Base-by-base conservation (phyloP, 352 stramenopile genomes). In the Phytophthora sansomeana region DNA sequence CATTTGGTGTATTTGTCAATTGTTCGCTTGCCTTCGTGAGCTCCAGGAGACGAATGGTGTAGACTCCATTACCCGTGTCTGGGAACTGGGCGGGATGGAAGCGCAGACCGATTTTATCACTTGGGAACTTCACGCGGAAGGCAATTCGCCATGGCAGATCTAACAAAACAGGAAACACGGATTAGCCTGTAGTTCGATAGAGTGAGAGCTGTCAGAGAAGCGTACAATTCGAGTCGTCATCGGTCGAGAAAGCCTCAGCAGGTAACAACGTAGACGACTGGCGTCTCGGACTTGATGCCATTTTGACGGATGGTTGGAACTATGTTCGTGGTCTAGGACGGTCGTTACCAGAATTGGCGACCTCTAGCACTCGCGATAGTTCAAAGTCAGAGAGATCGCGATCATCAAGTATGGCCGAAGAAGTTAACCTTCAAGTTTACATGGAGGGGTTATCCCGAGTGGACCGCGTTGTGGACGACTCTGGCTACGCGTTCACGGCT, bases 61-160 rank as follows among this genome's bases (percentile, higher is more conserved):
- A 95, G 17, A 93, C 60, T n/a, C 87, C 87, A 51, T 95, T 95
- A 32, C 87, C 87, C 14, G 85, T 95, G 73, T 93, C 85, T 1
- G 87, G 85, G 26, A 85, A 91, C 56, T 92, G 83, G 30, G 87
- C 85, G 1, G 83, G 75, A 28, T 93, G 82, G 69, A 95, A 93
- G 41, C 86, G 86, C 24, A 95, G 53, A 0, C 87, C 87, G 7
- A 92, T 79, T 64, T 92, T 95, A 6, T 93, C 82, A 41, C 77
- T 83, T n/a, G 79, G 72, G 58, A 95, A 95, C 63, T 91, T 85
- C 47, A 95, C 87, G 48, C 82, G 83, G 52, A 95, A 93, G 13
- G 87, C 83, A 59, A 95, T 91, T 57, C 92, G 89, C 85, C 86
- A 95, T 17, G 87, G 87, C 49, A 95, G 52, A 55, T 77, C 83